phyloP scores from a whole-genome alignment of 176 grass and related monocot genomes.

The maize (Zea mays) region Zm-B73-REFERENCE-NAM-5.0 NC_050101.1:105579501-105580000 shows the following conservation, averaged over 20 bases:
- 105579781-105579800: constrained; percentile 58
- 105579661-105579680: neutral
- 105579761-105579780: constrained; percentile 29
- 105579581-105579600: neutral
- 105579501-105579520: constrained; percentile 52
- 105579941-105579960: constrained; percentile 63
- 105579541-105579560: constrained; percentile 64
- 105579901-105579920: constrained; percentile 49
- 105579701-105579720: neutral
- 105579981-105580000: too few relatives aligned
- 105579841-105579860: constrained; percentile 36
- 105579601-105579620: neutral
- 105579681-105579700: neutral
- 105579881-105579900: neutral
- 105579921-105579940: constrained; percentile 66
- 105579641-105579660: neutral
- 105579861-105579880: neutral
- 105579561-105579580: constrained; percentile 55
- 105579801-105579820: constrained; percentile 58
- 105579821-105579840: constrained; percentile 55
- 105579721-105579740: neutral
- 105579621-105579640: neutral
- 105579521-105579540: constrained; percentile 62
- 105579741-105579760: neutral
- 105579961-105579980: neutral